phyloP scores from a whole-genome alignment of 306 rosid genomes.

The Vigna hirtella region DNA sequence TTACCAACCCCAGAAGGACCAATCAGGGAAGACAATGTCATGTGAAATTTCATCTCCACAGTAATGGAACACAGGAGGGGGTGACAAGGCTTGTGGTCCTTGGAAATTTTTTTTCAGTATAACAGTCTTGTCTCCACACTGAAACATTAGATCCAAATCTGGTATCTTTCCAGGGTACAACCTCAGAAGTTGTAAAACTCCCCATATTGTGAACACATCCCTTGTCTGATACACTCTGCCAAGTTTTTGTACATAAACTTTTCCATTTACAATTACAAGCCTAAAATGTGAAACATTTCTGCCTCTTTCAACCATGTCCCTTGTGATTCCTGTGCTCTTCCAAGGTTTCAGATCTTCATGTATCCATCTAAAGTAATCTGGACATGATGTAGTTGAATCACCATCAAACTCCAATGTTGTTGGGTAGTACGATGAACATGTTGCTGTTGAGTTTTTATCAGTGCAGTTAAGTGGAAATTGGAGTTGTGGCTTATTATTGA shows the following conservation, averaged over 20 bases:
- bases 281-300: constrained; percentile 42
- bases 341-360: constrained; percentile 62
- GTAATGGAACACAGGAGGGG: constrained; percentile 61
- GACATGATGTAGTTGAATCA: constrained; percentile 43
- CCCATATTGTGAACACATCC: constrained; percentile 64
- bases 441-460: background rate
- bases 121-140: constrained; percentile 52
- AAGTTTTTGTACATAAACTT: constrained; percentile 46
- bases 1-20: constrained; percentile 76
- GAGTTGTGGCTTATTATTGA: constrained; percentile 3
- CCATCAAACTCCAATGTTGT: background rate
- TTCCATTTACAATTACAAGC: constrained; percentile 56
- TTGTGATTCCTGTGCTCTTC: constrained; percentile 55
- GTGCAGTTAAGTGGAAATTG: constrained; percentile 27
- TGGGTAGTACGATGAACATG: constrained; percentile 33
- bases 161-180: constrained; percentile 61
- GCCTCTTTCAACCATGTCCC: constrained; percentile 49
- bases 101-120: constrained; percentile 21
- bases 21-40: constrained; percentile 64
- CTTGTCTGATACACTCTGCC: constrained; percentile 48
- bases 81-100: constrained; percentile 22
- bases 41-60: constrained; percentile 44
- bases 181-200: constrained; percentile 58
- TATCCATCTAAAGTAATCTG: constrained; percentile 60
- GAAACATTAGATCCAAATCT: constrained; percentile 59